phyloP scores from a whole-genome alignment of 345 rosid genomes.

The Corymbia maculata region DNA sequence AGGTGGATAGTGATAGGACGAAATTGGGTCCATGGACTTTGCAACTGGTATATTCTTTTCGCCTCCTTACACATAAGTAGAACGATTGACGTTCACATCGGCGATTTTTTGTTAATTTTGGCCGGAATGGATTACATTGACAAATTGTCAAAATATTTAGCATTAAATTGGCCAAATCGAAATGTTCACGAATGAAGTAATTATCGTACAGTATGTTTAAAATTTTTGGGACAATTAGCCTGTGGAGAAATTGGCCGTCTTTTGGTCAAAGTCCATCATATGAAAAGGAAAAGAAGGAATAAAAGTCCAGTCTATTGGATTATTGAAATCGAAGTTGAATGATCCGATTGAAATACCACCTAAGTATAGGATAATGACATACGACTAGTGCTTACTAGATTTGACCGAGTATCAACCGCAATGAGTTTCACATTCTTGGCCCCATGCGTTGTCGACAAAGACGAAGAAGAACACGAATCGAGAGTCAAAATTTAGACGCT shows the following conservation, averaged over 20 bases:
- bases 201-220: accelerated
- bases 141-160: background rate
- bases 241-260: background rate
- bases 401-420: background rate
- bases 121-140: accelerated
- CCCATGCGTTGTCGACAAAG: background rate
- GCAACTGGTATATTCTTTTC: background rate
- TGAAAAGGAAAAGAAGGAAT: background rate
- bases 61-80: background rate
- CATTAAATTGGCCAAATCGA: accelerated
- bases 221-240: background rate
- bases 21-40: background rate
- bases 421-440: background rate
- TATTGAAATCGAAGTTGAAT: background rate
- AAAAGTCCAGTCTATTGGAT: background rate
- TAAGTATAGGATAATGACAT: background rate
- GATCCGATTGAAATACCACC: background rate
- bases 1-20: background rate
- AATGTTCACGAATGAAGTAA: accelerated
- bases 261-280: background rate
- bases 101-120: accelerated
- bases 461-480: background rate
- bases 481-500: background rate
- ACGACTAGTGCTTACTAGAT: background rate
- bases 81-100: accelerated